phyloP scores from a whole-genome alignment of 148 eudicot species.

The Polygonum aviculare region DNA sequence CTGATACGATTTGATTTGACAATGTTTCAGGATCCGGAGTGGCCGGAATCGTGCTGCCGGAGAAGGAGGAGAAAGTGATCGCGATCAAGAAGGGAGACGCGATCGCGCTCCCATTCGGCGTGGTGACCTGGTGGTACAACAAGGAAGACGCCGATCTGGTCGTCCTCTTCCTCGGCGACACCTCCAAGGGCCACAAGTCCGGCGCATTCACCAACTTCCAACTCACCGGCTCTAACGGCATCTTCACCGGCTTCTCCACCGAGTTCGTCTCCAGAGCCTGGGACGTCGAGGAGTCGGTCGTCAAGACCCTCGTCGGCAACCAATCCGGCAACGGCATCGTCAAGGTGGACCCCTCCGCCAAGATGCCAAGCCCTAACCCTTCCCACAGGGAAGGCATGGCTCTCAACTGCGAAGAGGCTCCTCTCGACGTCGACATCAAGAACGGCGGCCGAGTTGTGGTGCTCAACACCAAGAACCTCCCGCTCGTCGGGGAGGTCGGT shows the following conservation, averaged over 20 bases:
- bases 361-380: conserved; percentile 65
- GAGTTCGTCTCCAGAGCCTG: conserved; percentile 83
- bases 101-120: conserved; percentile 79
- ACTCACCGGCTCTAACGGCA: conserved; percentile 67
- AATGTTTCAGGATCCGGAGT: conserved; percentile 53
- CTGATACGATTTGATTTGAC: neutral
- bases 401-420: conserved; percentile 75
- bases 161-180: conserved; percentile 81
- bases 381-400: conserved; percentile 59
- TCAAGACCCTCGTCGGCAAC: conserved; percentile 42
- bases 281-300: conserved; percentile 56
- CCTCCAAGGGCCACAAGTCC: conserved; percentile 59
- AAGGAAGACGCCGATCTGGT: conserved; percentile 58
- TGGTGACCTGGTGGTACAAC: conserved; percentile 84
- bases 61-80: conserved; percentile 79
- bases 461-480: conserved; percentile 82
- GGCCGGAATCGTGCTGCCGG: conserved; percentile 80
- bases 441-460: conserved; percentile 67
- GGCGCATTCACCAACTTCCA: conserved; percentile 74
- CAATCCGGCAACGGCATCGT: conserved; percentile 56
- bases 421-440: conserved; percentile 75
- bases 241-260: conserved; percentile 73
- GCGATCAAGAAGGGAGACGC: conserved; percentile 75
- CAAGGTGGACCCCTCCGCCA: conserved; percentile 37
- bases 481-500: conserved; percentile 81